These are phyloP conservation scores for Pleurotus pulmonarius DNA, from an alignment of 768 basidiomycete species.

Conservation along the genomic window DNA sequence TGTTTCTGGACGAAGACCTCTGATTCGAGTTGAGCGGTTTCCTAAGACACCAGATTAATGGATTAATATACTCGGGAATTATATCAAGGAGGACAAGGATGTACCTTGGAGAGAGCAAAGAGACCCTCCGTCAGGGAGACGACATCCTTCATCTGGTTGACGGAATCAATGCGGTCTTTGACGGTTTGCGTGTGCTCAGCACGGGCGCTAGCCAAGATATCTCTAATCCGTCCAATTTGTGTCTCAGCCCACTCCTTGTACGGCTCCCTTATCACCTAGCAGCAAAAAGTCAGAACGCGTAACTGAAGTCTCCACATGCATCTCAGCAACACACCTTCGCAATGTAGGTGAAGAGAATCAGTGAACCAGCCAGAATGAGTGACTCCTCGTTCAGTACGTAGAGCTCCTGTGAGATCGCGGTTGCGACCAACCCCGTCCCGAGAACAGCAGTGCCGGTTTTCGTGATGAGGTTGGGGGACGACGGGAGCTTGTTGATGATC, in stretches of 20 bases:
- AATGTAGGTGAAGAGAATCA: slow-evolving; percentile 79
- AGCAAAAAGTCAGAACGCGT: slow-evolving; percentile 13
- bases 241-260: slow-evolving; percentile 91
- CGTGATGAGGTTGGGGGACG: slow-evolving; percentile 83
- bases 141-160: slow-evolving; percentile 94
- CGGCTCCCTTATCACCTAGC: slow-evolving; percentile 74
- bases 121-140: slow-evolving; percentile 86
- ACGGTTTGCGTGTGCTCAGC: slow-evolving; percentile 91
- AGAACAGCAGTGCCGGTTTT: slow-evolving; percentile 94
- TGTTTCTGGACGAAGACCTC: slow-evolving; percentile 90
- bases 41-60: slow-evolving; percentile 37
- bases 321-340: slow-evolving; percentile 57
- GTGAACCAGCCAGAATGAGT: slow-evolving; percentile 79
- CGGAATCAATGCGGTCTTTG: slow-evolving; percentile 86
- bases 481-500: slow-evolving; percentile 84
- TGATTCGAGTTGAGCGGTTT: slow-evolving; percentile 88
- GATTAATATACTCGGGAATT: background rate
- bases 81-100: slow-evolving; percentile 10
- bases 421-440: slow-evolving; percentile 82
- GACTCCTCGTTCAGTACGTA: slow-evolving; percentile 98
- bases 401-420: slow-evolving; percentile 95
- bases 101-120: slow-evolving; percentile 88
- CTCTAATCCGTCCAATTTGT: slow-evolving; percentile 81
- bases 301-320: background rate
- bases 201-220: slow-evolving; percentile 77